Conservation (phyloP, 805 yeast species). For the Millerago galiae region DNA sequence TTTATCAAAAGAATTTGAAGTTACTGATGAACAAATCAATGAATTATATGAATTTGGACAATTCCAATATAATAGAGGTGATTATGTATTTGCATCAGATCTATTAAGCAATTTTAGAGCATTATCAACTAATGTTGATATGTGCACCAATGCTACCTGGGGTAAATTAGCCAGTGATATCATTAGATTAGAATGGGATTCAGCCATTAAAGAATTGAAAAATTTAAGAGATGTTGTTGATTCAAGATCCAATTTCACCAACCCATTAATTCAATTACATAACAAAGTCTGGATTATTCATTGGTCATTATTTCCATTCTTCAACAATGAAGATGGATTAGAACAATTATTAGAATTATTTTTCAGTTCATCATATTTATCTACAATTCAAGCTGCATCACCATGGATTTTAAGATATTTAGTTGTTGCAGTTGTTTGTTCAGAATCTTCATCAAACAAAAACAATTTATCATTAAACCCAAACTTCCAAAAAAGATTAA, state of each 20-base stretch:
- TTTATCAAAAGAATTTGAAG: constrained; percentile 37
- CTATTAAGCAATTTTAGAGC: constrained; percentile 50
- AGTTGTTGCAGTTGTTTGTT: constrained; percentile 47
- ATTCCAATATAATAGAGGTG: constrained; percentile 58
- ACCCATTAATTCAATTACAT: constrained; percentile 53
- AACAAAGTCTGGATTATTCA: constrained; percentile 64
- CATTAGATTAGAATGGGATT: constrained; percentile 44
- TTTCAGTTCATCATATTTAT: constrained; percentile 52
- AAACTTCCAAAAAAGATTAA: constrained; percentile 45
- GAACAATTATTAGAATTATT: constrained; percentile 52
- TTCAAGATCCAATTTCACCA: constrained; percentile 39
- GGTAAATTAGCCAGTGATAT: constrained; percentile 62
- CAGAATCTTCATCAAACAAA: constrained; percentile 27
- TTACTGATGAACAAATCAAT: constrained; percentile 42
- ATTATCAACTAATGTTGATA: constrained; percentile 44
- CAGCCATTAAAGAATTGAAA: constrained; percentile 45
- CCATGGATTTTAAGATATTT: constrained; percentile 68
- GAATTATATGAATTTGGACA: constrained; percentile 53
- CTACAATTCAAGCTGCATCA: constrained; percentile 63
- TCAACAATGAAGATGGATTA: constrained; percentile 44
- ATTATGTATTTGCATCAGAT: constrained; percentile 53
- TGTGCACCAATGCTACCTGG: constrained; percentile 56
- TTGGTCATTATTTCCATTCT: constrained; percentile 61
- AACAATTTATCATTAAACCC: constrained; percentile 22
- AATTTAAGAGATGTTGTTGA: constrained; percentile 55